Percentiles rank a stretch among this genome's conserved stretches.
These are phyloP conservation scores for Oemleria cerasiformis DNA, from an alignment of 306 rosid genomes.

Conservation along the genomic window DNA sequence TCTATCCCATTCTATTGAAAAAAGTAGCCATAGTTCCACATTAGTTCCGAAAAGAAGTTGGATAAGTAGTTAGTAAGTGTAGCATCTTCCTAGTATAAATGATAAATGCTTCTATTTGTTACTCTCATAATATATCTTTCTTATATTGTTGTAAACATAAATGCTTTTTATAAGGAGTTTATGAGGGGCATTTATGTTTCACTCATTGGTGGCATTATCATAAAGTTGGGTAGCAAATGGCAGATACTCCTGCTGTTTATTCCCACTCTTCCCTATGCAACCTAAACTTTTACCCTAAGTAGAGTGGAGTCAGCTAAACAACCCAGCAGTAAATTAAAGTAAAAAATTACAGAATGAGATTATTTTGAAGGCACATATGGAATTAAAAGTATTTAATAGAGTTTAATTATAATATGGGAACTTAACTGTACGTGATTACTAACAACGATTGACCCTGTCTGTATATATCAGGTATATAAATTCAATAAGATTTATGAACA, in stretches of 20 bases:
- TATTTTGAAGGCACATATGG: background rate
- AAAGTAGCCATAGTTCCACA: too few relatives aligned
- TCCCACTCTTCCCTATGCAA: background rate
- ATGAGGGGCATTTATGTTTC: background rate
- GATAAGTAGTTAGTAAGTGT: too few relatives aligned
- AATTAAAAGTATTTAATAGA: too few relatives aligned
- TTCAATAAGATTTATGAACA: background rate
- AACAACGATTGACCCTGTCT: background rate
- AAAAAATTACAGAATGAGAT: background rate
- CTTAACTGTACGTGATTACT: background rate
- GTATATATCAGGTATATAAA: background rate
- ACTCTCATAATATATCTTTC: background rate
- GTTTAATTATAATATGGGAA: background rate
- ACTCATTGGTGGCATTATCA: background rate
- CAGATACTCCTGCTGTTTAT: slow-evolving; percentile 1
- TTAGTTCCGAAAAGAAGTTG: too few relatives aligned
- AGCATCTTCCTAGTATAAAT: background rate
- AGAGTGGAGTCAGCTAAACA: background rate
- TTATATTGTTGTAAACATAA: background rate
- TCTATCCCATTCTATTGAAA: too few relatives aligned
- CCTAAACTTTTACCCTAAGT: background rate
- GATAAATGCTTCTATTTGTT: background rate
- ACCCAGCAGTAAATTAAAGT: background rate
- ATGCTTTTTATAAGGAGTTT: background rate
- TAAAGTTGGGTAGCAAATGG: background rate